Evolutionary conservation across 495 filamentous ascomycete genomes (phyloP).

Genomic region (Hypoxylon fragiforme): DNA sequence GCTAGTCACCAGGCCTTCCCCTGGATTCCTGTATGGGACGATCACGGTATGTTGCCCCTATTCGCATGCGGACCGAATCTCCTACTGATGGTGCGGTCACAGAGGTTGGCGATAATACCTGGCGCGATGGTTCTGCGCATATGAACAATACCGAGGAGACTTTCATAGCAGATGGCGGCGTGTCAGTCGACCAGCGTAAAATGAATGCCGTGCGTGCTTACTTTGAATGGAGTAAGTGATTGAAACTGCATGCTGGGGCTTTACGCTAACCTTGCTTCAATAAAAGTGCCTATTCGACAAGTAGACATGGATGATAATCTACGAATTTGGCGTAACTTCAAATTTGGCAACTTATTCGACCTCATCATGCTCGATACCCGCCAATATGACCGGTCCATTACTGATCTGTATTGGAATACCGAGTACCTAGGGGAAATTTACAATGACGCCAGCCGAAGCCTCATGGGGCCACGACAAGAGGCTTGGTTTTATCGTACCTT

Average conservation of each 20-base stretch:
- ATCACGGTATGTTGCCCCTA: constrained; percentile 50
- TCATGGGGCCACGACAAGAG: constrained; percentile 67
- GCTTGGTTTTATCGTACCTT: constrained; percentile 65
- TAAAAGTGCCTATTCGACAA: constrained; percentile 48
- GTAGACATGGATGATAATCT: constrained; percentile 69
- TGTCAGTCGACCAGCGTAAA: constrained; percentile 66
- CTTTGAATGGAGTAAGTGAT: constrained; percentile 63
- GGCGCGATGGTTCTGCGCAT: constrained; percentile 54
- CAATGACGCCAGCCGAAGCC: constrained; percentile 58
- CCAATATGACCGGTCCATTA: constrained; percentile 61
- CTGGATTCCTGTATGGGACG: constrained; percentile 72
- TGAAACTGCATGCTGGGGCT: background rate
- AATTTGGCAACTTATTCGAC: constrained; percentile 62
- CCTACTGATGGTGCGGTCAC: background rate
- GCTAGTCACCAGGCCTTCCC: constrained; percentile 57
- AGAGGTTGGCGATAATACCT: constrained; percentile 70
- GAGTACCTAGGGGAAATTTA: constrained; percentile 58
- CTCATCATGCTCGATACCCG: constrained; percentile 68
- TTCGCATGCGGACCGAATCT: background rate
- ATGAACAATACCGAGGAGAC: constrained; percentile 68
- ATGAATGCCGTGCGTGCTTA: constrained; percentile 70
- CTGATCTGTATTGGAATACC: constrained; percentile 56
- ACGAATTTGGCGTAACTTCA: constrained; percentile 66
- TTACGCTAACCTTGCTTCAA: background rate
- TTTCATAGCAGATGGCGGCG: constrained; percentile 60